phyloP scores from a whole-genome alignment of 305 asterid species.

The Fraxinus greggii region DNA sequence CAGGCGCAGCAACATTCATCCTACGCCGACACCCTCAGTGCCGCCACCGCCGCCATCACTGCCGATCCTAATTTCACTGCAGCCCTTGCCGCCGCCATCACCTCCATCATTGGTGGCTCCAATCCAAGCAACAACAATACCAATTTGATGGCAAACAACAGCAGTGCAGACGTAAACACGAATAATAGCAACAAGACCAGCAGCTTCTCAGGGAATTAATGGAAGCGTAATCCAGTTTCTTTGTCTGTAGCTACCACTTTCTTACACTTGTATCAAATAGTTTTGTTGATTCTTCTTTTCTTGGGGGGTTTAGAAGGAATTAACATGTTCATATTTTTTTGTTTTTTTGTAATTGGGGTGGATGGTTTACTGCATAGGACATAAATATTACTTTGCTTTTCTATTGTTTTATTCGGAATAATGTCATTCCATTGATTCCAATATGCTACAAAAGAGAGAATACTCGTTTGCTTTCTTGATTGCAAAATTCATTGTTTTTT shows the following conservation, averaged over 20 bases:
- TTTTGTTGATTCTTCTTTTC: not conserved
- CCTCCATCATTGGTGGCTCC: slow-evolving; percentile 64
- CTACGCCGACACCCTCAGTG: slow-evolving; percentile 58
- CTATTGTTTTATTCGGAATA: slow-evolving; percentile 9
- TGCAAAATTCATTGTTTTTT: not conserved
- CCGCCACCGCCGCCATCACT: slow-evolving; percentile 80
- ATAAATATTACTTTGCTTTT: slow-evolving; percentile 14
- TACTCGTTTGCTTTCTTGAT: not conserved
- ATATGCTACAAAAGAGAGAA: not conserved
- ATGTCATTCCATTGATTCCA: not conserved
- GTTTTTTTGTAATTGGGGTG: slow-evolving; percentile 11
- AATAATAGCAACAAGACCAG: slow-evolving; percentile 25
- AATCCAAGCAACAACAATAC: slow-evolving; percentile 23
- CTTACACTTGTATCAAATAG: not conserved
- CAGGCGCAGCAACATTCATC: slow-evolving; percentile 32
- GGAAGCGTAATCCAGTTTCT: not conserved
- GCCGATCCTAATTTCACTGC: slow-evolving; percentile 86
- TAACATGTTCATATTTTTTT: slow-evolving; percentile 39
- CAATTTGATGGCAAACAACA: slow-evolving; percentile 8
- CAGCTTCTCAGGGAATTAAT: slow-evolving; percentile 45
- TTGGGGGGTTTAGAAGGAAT: slow-evolving; percentile 24
- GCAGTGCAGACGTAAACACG: slow-evolving; percentile 21
- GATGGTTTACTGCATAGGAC: slow-evolving; percentile 9
- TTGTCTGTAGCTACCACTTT: not conserved
- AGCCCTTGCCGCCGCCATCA: slow-evolving; percentile 82